Evolutionary conservation across 345 rosid genomes (phyloP).

Genomic region (Acer yangbiense): DNA sequence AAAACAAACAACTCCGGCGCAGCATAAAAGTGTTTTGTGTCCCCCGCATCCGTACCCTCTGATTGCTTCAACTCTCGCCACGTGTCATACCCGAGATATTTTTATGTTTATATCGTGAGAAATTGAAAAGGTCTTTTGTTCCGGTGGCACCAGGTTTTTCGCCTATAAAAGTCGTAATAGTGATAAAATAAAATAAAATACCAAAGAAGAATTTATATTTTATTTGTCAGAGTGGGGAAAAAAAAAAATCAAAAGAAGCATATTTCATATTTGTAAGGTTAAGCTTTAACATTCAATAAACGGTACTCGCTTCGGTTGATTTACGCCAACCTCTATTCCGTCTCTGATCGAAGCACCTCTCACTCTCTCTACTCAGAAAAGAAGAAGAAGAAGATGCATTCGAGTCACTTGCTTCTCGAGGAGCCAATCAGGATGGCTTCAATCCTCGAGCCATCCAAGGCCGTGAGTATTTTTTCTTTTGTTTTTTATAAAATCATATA

Average conservation of each 20-base stretch:
- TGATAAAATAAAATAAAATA: neutral
- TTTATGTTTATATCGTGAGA: neutral
- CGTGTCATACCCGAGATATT: neutral
- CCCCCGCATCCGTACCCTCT: neutral
- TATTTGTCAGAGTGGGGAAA: neutral
- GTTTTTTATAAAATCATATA: neutral
- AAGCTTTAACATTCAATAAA: neutral
- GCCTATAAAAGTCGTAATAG: neutral
- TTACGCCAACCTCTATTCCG: conserved; percentile 6
- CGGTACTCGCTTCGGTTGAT: neutral
- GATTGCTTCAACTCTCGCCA: neutral
- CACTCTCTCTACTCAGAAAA: neutral
- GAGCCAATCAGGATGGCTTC: conserved; percentile 99
- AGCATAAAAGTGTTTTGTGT: neutral
- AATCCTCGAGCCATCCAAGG: conserved; percentile 91
- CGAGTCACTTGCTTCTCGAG: conserved; percentile 90
- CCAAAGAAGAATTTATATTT: neutral
- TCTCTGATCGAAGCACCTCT: neutral
- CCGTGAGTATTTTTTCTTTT: conserved; percentile 47
- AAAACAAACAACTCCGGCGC: neutral
- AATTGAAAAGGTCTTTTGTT: neutral
- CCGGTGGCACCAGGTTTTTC: neutral
- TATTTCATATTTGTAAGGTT: neutral
- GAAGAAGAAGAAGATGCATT: conserved; percentile 60
- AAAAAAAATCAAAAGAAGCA: neutral